A percentile compares a stretch with the other conserved stretches of the same genome.
Evolutionary conservation across 2,329 filamentous ascomycete species (phyloP).

Genomic region (Alternaria consortialis): DNA sequence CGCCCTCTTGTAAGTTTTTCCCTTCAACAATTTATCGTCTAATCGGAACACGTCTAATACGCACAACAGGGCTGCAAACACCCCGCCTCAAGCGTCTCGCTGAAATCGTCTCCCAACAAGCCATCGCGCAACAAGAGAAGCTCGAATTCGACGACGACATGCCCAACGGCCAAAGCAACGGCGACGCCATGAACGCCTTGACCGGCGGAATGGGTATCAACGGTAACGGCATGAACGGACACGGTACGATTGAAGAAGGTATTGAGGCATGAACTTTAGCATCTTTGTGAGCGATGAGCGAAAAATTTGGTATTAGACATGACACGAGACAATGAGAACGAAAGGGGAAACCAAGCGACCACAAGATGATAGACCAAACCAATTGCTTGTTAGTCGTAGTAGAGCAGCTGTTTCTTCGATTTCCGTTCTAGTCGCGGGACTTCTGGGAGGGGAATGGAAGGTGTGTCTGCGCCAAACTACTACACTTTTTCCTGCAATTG

Average conservation of each 20-base stretch:
- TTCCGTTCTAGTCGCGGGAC: constrained; percentile 13
- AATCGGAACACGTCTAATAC: constrained; percentile 39
- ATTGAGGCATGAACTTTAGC: constrained; percentile 26
- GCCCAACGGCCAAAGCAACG: constrained; percentile 27
- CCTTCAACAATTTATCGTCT: neutral
- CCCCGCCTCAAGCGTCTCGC: constrained; percentile 92
- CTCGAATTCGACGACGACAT: constrained; percentile 62
- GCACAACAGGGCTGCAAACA: constrained; percentile 82
- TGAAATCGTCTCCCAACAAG: constrained; percentile 97
- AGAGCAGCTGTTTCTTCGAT: neutral
- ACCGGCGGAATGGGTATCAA: constrained; percentile 25
- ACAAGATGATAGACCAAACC: constrained; percentile 1
- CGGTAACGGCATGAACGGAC: constrained; percentile 23
- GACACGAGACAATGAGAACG: constrained; percentile 10
- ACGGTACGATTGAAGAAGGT: constrained; percentile 30
- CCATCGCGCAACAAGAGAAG: constrained; percentile 93
- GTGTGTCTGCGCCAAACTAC: neutral
- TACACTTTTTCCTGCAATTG: neutral
- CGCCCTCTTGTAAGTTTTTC: constrained; percentile 82
- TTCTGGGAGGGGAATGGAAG: constrained; percentile 6
- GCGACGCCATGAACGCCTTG: constrained; percentile 32
- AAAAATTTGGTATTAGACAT: constrained; percentile 22
- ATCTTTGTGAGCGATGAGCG: constrained; percentile 15
- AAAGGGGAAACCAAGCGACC: constrained; percentile 6
- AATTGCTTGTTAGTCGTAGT: constrained; percentile 12